A percentile compares a stretch with the other conserved stretches of the same genome.
These are phyloP conservation scores for Perkinsus marinus DNA, from an alignment of 169 alveolate genomes.

Conservation along the genomic window DNA sequence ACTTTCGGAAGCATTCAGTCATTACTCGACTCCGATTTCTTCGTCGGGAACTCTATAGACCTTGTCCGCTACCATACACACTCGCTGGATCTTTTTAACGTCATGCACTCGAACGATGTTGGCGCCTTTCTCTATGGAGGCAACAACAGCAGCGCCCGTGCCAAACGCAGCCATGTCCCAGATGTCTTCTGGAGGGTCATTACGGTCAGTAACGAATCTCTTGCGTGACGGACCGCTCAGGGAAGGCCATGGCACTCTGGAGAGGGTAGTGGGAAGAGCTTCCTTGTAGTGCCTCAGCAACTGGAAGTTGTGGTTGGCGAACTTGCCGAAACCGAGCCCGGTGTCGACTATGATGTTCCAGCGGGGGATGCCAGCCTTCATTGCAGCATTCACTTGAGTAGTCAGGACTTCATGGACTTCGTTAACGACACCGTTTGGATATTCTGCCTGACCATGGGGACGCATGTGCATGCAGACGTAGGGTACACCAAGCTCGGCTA, in stretches of 20 bases:
- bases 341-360: slow-evolving; percentile 13
- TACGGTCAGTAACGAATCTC: background rate
- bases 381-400: background rate
- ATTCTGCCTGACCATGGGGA: background rate
- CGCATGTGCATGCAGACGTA: slow-evolving; percentile 6
- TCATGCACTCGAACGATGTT: background rate
- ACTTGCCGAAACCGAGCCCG: slow-evolving; percentile 23
- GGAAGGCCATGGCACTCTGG: background rate
- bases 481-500: background rate
- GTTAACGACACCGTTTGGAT: background rate
- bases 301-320: background rate
- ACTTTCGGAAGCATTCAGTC: too few relatives aligned
- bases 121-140: background rate
- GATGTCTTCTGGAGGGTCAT: background rate
- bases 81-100: background rate
- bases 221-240: background rate
- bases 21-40: background rate
- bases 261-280: background rate
- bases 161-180: background rate
- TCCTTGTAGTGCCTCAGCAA: background rate
- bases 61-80: background rate
- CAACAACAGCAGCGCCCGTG: background rate
- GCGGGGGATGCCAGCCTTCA: slow-evolving; percentile 7
- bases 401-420: slow-evolving; percentile 1
- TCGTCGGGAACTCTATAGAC: background rate